phyloP scores from a whole-genome alignment of 305 asterid genomes.

The Rubia tinctorum region DNA sequence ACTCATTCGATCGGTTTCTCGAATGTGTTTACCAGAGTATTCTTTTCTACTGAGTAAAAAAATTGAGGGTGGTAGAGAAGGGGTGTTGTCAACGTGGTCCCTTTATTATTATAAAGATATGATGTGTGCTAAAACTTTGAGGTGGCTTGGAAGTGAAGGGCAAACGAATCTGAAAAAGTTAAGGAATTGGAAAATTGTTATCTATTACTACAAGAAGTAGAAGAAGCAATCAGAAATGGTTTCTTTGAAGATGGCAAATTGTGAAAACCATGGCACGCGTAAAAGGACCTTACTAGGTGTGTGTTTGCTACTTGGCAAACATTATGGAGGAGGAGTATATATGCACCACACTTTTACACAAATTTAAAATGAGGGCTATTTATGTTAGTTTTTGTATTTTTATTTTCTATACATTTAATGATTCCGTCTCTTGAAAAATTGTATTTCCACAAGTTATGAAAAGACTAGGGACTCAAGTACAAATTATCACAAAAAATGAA shows the following conservation, averaged over 20 bases:
- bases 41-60: no score
- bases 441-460: no score
- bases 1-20: background rate
- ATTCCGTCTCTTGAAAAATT: no score
- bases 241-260: background rate
- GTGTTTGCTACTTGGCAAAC: constrained; percentile 22
- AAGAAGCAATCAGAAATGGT: constrained; percentile 1
- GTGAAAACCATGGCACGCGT: constrained; percentile 23
- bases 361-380: no score
- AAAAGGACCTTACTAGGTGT: constrained; percentile 11
- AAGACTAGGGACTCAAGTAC: no score
- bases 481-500: no score
- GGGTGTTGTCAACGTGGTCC: constrained; percentile 6
- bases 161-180: constrained; percentile 48
- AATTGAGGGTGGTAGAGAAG: no score
- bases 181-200: background rate
- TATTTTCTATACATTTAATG: no score
- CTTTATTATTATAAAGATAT: background rate
- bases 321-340: background rate
- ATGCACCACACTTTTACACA: constrained; percentile 3
- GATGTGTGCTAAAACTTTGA: background rate
- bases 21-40: no score
- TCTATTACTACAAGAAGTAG: background rate
- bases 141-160: constrained; percentile 51
- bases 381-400: no score